A percentile compares a stretch with the other conserved stretches of the same genome.
These are phyloP conservation scores for Epicoccum sorghinum DNA, from an alignment of 2,329 filamentous ascomycete species.

Conservation along the genomic window DNA sequence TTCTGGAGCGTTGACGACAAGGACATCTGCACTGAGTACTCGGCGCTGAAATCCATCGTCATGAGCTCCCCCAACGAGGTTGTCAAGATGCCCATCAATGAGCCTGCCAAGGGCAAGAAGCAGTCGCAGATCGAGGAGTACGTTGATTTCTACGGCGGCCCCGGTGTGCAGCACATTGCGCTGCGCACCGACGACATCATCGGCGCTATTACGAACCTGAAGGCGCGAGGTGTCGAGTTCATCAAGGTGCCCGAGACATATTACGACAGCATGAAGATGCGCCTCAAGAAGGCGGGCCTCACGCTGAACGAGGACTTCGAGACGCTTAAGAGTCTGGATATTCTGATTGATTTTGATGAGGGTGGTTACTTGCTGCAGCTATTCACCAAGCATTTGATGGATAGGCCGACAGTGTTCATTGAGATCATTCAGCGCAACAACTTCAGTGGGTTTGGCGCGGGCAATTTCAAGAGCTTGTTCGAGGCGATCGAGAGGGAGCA, in stretches of 20 bases:
- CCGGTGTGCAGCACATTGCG: conserved; percentile 93
- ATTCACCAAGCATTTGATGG: conserved; percentile 78
- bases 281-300: conserved; percentile 68
- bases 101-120: conserved; percentile 87
- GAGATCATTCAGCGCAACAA: conserved; percentile 94
- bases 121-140: conserved; percentile 91
- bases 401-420: conserved; percentile 92
- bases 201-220: conserved; percentile 74
- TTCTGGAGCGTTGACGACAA: conserved; percentile 98
- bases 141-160: conserved; percentile 85
- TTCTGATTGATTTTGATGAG: conserved; percentile 95
- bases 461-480: conserved; percentile 94
- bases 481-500: conserved; percentile 96
- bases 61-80: conserved; percentile 85
- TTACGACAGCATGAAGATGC: conserved; percentile 76
- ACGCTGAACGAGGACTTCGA: conserved; percentile 79
- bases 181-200: conserved; percentile 84
- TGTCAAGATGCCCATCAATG: conserved; percentile 99
- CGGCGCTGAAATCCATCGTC: conserved; percentile 84
- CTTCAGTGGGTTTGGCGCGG: conserved; percentile 90
- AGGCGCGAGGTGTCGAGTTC: conserved; percentile 89
- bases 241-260: conserved; percentile 88
- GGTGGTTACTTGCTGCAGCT: conserved; percentile 77
- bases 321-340: conserved; percentile 76
- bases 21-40: conserved; percentile 91